A percentile compares a stretch with the other conserved stretches of the same genome.
These are phyloP conservation scores for Pascua sp. DNA, from an alignment of 1,284 basidiomycete species.

Conservation along the genomic window DNA sequence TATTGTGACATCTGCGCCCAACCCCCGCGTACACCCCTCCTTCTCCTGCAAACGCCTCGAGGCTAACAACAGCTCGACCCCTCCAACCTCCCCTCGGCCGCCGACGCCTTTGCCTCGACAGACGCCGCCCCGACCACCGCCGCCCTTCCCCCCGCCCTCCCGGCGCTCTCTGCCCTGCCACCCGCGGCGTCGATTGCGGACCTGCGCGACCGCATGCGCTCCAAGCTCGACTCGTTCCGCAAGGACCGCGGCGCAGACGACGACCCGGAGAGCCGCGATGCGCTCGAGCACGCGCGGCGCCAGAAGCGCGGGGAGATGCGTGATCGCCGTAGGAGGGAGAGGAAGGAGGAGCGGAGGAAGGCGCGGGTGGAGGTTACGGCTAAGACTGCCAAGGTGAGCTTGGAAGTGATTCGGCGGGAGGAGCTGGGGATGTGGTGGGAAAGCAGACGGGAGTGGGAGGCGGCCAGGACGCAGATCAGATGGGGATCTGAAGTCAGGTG, in stretches of 20 bases:
- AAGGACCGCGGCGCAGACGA: slow-evolving; percentile 53
- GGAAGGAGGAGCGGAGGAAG: slow-evolving; percentile 69
- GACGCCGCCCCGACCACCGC: slow-evolving; percentile 19
- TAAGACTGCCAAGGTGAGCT: slow-evolving; percentile 44
- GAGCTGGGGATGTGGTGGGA: neutral
- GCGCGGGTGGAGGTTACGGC: slow-evolving; percentile 51
- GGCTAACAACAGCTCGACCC: slow-evolving; percentile 69
- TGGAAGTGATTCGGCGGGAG: no score
- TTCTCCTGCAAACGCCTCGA: no score
- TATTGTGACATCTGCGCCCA: no score
- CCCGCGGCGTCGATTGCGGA: slow-evolving; percentile 62
- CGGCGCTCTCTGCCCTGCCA: slow-evolving; percentile 60
- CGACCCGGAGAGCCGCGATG: slow-evolving; percentile 59
- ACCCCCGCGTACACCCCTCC: no score
- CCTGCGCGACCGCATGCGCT: slow-evolving; percentile 74
- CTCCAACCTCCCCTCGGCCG: slow-evolving; percentile 57
- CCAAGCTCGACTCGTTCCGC: slow-evolving; percentile 66
- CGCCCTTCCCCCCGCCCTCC: slow-evolving; percentile 16
- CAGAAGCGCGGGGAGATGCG: slow-evolving; percentile 71
- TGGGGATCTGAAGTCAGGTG: no score
- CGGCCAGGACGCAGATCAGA: neutral
- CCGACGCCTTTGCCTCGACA: slow-evolving; percentile 23
- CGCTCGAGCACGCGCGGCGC: slow-evolving; percentile 72
- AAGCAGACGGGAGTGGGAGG: neutral
- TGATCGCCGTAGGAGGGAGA: slow-evolving; percentile 75